These are phyloP conservation scores for Trichoderma sp. DNA, from an alignment of 2,329 filamentous ascomycete genomes.

Conservation along the genomic window DNA sequence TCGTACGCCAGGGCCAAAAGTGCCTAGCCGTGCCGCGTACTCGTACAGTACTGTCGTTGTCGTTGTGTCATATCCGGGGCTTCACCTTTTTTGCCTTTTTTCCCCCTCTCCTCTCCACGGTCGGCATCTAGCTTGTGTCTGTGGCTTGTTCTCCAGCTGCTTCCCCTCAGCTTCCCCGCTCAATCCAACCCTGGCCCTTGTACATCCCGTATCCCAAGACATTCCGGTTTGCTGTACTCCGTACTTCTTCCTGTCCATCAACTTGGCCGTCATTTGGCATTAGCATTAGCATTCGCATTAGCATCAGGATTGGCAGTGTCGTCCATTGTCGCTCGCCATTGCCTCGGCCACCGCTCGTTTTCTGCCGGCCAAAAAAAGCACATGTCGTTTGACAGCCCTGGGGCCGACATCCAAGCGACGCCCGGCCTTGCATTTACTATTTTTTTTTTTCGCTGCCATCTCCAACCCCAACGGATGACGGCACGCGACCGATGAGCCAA, in stretches of 20 bases:
- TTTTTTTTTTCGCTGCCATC: not conserved
- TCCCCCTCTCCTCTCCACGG: slow-evolving; percentile 14
- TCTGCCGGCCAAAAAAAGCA: not conserved
- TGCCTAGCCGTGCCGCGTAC: not conserved
- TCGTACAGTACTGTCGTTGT: not conserved
- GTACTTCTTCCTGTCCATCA: not conserved
- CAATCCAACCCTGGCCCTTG: not conserved
- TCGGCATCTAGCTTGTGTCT: not conserved
- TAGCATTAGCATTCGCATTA: not conserved
- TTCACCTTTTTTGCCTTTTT: slow-evolving; percentile 5
- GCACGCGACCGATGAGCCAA: slow-evolving; percentile 21
- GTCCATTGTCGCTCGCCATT: not conserved
- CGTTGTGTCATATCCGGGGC: slow-evolving; percentile 1
- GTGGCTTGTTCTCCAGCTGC: not conserved
- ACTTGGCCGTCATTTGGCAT: not conserved
- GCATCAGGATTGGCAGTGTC: not conserved
- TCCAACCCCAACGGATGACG: slow-evolving; percentile 17
- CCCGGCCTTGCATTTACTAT: not conserved
- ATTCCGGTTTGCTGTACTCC: not conserved
- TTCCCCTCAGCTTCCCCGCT: slow-evolving; percentile 2
- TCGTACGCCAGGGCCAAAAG: not conserved
- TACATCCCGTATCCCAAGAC: slow-evolving; percentile 1
- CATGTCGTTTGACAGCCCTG: not conserved
- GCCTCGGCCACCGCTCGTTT: not conserved
- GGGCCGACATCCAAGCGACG: slow-evolving; percentile 3